phyloP scores from a whole-genome alignment of 345 rosid genomes.

The Raphanus sativus region DNA sequence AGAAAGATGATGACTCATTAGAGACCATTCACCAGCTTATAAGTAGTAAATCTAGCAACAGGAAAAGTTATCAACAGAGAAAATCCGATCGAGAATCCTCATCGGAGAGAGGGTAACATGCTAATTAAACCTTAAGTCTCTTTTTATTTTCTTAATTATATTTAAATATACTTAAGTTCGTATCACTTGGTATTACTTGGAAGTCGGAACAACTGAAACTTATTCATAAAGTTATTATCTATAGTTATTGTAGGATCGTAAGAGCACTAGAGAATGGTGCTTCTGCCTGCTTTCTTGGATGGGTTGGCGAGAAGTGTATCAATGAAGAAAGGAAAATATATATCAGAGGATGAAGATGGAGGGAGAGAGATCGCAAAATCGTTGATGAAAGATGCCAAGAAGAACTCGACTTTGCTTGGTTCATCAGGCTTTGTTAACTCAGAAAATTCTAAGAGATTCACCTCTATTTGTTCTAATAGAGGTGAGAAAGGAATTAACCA shows the following conservation, averaged over 20 bases:
- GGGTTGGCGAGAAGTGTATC: conserved; percentile 64
- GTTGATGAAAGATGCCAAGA: conserved; percentile 65
- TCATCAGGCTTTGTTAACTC: conserved; percentile 55
- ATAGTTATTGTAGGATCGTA: conserved; percentile 22
- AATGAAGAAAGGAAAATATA: conserved; percentile 50
- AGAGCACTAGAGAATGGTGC: conserved; percentile 42
- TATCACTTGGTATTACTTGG: neutral
- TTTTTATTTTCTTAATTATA: neutral
- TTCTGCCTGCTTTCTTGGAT: conserved; percentile 58
- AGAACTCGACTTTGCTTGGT: conserved; percentile 57
- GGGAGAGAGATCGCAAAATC: conserved; percentile 67
- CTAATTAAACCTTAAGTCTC: neutral
- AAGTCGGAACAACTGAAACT: conserved; percentile 3
- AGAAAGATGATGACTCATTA: conserved; percentile 31
- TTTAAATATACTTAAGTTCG: neutral
- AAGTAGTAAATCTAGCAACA: conserved; percentile 30
- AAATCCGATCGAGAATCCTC: conserved; percentile 28
- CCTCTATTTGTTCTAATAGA: conserved; percentile 71
- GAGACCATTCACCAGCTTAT: conserved; percentile 27
- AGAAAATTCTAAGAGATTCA: conserved; percentile 39
- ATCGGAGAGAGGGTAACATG: conserved; percentile 14
- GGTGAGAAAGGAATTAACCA: conserved; percentile 84
- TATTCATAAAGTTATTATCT: neutral
- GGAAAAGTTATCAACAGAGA: conserved; percentile 13
- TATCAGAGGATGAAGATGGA: conserved; percentile 36